Evolutionary conservation across 2,329 filamentous ascomycete species (phyloP), one percentile per base, ranked within the genome.

Genomic region (Talaromyces sp.): DNA sequence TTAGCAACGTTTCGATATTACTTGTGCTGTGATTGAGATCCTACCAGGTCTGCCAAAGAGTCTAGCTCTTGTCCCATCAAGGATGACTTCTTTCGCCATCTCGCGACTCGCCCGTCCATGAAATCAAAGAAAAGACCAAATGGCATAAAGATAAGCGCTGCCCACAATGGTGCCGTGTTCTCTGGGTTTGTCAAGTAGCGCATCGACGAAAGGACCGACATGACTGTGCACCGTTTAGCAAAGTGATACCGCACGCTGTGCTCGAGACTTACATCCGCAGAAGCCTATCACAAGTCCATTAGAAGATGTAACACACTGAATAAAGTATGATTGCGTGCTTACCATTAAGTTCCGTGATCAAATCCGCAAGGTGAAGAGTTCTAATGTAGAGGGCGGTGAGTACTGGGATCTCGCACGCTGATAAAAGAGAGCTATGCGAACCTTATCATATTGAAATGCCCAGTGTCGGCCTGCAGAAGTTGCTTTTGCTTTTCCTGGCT

Each of bases 1-100:
- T 59, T 54, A 31, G 48, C 35, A 43, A 46, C 26, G 10, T 14
- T n/a, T 38, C 21, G 29, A n/a, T 26, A 53, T 57, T 17, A 46
- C 26, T 43, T 56, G 52, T 21, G 1, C 27, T 29, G 54, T 46
- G 43, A 11, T 46, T 46, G 19, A 24, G 43, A 62, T 24, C 85
- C 29, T 88, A 96, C 92, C 81, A 99, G 75, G 74, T 99, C 94
- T 59, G 94, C 94, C 54, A 99, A 82, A 7, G 93, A 97, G 75
- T 99, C 94, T 59, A 99, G 81, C 77, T 99, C 94, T 76, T 97
- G 93, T 12, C 94, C 94, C 93, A 99, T 97, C 73, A 99, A 81
- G 69, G 90, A 95, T 70, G 91, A 94, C 87, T 97, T 99, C 79
- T 91, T 89, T 74, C 94, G 87, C 94, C 94, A 97, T 65, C 94